Evolutionary conservation across 805 yeast species (phyloP).

Genomic region (Maudiozyma saulgeensis): DNA sequence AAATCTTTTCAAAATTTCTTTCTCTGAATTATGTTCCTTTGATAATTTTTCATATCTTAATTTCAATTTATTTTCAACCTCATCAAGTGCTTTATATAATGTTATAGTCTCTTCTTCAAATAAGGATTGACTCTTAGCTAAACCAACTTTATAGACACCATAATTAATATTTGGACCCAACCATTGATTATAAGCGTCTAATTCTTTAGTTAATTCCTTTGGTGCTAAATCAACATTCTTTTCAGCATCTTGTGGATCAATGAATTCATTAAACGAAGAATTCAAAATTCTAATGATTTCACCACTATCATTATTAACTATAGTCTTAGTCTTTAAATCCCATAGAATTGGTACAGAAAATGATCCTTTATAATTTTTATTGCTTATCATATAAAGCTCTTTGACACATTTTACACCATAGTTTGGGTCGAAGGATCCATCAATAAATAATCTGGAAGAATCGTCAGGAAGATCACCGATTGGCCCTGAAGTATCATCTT

Average conservation of each 20-base stretch:
- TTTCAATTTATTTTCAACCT: constrained; percentile 52
- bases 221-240: constrained; percentile 48
- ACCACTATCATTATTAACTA: constrained; percentile 85
- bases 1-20: constrained; percentile 18
- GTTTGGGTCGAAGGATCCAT: constrained; percentile 47
- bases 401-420: constrained; percentile 51
- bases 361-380: constrained; percentile 68
- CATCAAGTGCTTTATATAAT: constrained; percentile 59
- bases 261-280: constrained; percentile 48
- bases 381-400: constrained; percentile 65
- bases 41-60: constrained; percentile 31
- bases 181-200: constrained; percentile 77
- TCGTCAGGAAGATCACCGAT: constrained; percentile 13
- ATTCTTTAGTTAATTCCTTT: constrained; percentile 36
- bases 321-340: constrained; percentile 74
- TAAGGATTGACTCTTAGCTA: constrained; percentile 65
- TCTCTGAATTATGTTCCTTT: constrained; percentile 9
- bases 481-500: constrained; percentile 9
- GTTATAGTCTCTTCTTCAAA: constrained; percentile 60
- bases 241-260: constrained; percentile 30
- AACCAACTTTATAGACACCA: constrained; percentile 89
- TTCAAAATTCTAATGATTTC: constrained; percentile 82
- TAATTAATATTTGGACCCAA: constrained; percentile 77
- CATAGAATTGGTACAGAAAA: constrained; percentile 89
- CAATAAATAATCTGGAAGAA: constrained; percentile 16